phyloP scores from a whole-genome alignment of 78 protist genomes.

The Emiliania huxleyi region DNA sequence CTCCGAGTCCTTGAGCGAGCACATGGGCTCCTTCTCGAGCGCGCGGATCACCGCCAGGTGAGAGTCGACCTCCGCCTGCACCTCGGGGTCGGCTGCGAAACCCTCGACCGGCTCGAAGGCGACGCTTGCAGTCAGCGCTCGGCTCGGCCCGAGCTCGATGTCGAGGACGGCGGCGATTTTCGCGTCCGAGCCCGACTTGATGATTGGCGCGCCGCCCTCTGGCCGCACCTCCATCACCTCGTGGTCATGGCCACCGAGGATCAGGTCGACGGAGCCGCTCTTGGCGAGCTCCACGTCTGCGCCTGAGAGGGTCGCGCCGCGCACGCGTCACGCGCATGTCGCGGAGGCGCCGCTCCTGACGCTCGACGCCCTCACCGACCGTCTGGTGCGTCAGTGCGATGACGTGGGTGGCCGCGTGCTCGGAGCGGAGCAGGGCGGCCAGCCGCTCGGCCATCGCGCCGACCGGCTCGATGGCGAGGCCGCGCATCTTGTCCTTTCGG shows the following conservation, averaged over 20 bases:
- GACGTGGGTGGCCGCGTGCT: neutral
- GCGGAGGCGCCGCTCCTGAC: too few relatives aligned
- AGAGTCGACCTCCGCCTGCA: neutral
- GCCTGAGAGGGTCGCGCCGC: too few relatives aligned
- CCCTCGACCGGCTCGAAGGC: neutral
- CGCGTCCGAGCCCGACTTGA: conserved; percentile 38
- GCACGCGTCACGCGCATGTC: too few relatives aligned
- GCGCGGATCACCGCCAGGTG: neutral
- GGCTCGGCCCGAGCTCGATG: neutral
- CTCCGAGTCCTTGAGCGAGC: neutral
- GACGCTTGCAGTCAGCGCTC: neutral
- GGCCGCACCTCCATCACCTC: neutral
- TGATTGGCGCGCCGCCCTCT: neutral
- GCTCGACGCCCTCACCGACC: too few relatives aligned
- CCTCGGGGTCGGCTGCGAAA: neutral
- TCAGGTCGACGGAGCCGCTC: neutral
- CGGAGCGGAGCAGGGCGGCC: neutral
- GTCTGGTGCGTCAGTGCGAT: conserved; percentile 1
- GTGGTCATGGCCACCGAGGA: conserved; percentile 6
- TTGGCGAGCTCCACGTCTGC: neutral
- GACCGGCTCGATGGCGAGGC: neutral
- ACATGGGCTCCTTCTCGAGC: neutral
- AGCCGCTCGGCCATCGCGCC: neutral
- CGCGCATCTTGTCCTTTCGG: neutral
- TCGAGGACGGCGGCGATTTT: conserved; percentile 9